Evolutionary conservation across 2,329 filamentous ascomycete species (phyloP), one percentile per base, ranked within the genome.

Genomic region (Sphaerulina musiva): DNA sequence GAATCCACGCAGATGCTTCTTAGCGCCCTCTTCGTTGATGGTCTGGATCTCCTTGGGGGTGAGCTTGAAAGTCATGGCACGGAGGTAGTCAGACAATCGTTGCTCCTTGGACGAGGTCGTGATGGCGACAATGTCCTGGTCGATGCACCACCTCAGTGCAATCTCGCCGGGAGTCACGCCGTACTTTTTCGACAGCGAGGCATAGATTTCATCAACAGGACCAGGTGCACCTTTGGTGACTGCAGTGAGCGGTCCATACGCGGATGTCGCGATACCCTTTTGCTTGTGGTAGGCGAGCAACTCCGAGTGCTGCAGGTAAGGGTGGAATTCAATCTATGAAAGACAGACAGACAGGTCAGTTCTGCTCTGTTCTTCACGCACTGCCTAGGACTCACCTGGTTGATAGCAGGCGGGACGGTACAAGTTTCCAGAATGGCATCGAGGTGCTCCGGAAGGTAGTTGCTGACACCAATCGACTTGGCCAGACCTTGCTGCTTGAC

Each of bases 391-490:
- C 48, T 12, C 12, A 51, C 48, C 70, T 87, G 84, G 70, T 87
- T 86, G 61, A 79, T 78, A 1, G 80, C 80, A 1, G 84, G 84
- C 1, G 74, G 70, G 9, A 82, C 74, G 39, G 71, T 76, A n/a
- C 78, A 78, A 0, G 72, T 74, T 51, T 76, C 75, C 49, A 81
- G 69, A 17, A 79, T 76, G 9, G 75, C 74, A 44, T 81, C 74
- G 14, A 85, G 71, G 55, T 85, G 78, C 20, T 70, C 66, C 23
- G 77, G 74, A 5, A 79, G 68, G 67, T 78, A 85, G 68, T 82
- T 85, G 52, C 79, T 83, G 20, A 85, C 81, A 20, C 82, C 82
- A 57, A 85, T 85, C 6, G 78, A 79, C 51, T 77, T 79, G 4
- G 78, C 76, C 55, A 83, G 78, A 12, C 82, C 82, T 11, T 75